Conservation (phyloP, 176 grass and related monocot genomes). For the Aegilops sharonensis region DNA sequence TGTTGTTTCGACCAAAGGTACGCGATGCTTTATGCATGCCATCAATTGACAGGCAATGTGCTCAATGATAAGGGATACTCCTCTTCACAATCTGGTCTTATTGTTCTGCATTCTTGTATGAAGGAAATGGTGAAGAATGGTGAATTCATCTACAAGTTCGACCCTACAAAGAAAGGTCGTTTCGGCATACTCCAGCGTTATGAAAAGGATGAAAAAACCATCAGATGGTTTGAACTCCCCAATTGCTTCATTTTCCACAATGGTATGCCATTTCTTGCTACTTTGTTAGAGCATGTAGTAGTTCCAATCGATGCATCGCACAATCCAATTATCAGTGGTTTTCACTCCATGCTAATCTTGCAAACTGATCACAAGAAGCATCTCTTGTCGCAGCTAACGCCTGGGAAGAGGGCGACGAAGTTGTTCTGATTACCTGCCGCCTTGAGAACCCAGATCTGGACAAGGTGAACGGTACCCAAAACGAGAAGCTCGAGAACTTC, state of each 20-base stretch:
- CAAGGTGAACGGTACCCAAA: conserved; percentile 52
- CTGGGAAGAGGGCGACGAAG: conserved; percentile 88
- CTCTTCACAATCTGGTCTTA: background rate
- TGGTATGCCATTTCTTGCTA: conserved; percentile 41
- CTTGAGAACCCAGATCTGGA: conserved; percentile 81
- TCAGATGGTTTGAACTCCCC: conserved; percentile 99
- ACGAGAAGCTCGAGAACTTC: conserved; percentile 65
- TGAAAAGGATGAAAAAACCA: conserved; percentile 73
- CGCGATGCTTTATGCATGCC: background rate
- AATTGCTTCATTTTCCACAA: conserved; percentile 99
- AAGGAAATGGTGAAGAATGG: conserved; percentile 93
- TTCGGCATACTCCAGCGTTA: conserved; percentile 87
- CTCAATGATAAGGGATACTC: background rate
- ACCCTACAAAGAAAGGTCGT: conserved; percentile 82
- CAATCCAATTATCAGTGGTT: background rate
- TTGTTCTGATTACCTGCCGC: conserved; percentile 79
- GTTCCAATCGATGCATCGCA: background rate
- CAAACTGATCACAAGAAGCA: conserved; percentile 16
- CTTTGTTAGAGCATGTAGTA: background rate
- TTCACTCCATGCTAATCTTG: background rate
- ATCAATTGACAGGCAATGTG: background rate
- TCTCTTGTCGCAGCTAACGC: conserved; percentile 66
- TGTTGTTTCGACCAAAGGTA: conserved; percentile 91
- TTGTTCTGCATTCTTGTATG: conserved; percentile 21
- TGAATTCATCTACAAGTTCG: conserved; percentile 88